Base-by-base conservation (phyloP, 805 yeast species). In the Myxozyma neglecta region DNA sequence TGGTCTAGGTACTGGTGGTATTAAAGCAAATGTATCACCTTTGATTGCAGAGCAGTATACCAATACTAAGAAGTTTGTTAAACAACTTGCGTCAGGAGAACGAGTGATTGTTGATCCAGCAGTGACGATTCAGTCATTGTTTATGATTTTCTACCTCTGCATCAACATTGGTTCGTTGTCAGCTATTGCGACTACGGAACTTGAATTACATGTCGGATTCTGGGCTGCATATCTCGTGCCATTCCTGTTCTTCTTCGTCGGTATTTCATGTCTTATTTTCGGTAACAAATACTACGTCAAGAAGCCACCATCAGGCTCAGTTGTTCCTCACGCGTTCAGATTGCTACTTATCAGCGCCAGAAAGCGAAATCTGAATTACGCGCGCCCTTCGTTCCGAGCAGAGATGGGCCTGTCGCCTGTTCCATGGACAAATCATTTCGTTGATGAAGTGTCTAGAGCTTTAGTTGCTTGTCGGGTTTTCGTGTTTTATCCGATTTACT, bases 1-100 rank as follows among this genome's bases (percentile, higher is more conserved):
- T 69, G 93, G 93, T 68, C 68, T 87, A 44, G 93, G 90, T 45
- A 86, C 94, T 37, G 94, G 94, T 70, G 87, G 90, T 68, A 89
- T 89, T 72, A 89, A 89, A 73, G 80, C 91, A 45, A 88, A 88
- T 69, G 84, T 88, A 36, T 83, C 90, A 5, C 87, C 88, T 18
- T 79, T 89, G 72, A 84, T 89, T 72, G 92, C 90, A 51, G 89
- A 86, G 70, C 90, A 86, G 75, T 85, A 82, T 71, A 85, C 86
- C 49, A 82, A 84, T 71, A 77, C 82, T 60, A 79, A 81, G 67
- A 87, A 85, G 65, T 83, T 81, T 54, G 83, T 89, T 58, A 81
- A 79, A 72, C 82, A 81, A 3, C 76, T 81, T 60, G 80, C 81
- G 66, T 71, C 78, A 34, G 96, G 96, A 60, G 85, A 85, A 70